A percentile compares a stretch with the other conserved stretches of the same genome.
Conservation (phyloP, 2,329 filamentous ascomycete genomes). For the Phaeosphaeriaceae sp. region DNA sequence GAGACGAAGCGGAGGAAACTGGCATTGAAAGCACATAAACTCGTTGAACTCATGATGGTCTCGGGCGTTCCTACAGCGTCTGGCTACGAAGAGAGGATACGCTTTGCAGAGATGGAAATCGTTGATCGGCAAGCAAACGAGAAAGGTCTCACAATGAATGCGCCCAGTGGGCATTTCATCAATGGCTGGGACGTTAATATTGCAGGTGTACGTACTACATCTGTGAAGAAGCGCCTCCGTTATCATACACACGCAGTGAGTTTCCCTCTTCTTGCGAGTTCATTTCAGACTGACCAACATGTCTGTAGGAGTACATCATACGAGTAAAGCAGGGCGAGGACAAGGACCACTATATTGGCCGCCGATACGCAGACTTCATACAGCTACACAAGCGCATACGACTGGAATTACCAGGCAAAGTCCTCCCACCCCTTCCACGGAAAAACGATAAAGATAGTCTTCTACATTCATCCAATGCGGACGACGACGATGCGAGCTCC, state of each 20-base stretch:
- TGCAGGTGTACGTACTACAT: slow-evolving; percentile 81
- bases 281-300: slow-evolving; percentile 4
- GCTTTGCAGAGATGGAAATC: slow-evolving; percentile 95
- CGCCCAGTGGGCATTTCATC: slow-evolving; percentile 89
- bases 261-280: slow-evolving; percentile 10
- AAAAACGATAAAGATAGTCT: slow-evolving; percentile 87
- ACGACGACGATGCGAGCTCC: slow-evolving; percentile 76
- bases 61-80: slow-evolving; percentile 94
- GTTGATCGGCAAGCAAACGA: slow-evolving; percentile 94
- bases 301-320: slow-evolving; percentile 79
- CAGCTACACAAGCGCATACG: slow-evolving; percentile 79
- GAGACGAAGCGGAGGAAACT: slow-evolving; percentile 95
- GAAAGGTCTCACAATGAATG: slow-evolving; percentile 81
- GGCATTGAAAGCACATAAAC: slow-evolving; percentile 89
- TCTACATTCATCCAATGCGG: slow-evolving; percentile 58
- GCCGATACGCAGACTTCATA: slow-evolving; percentile 87
- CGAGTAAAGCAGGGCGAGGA: slow-evolving; percentile 80
- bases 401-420: slow-evolving; percentile 86
- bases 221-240: slow-evolving; percentile 82
- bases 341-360: slow-evolving; percentile 78
- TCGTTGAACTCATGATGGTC: slow-evolving; percentile 99
- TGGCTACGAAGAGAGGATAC: slow-evolving; percentile 95
- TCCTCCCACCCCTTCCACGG: slow-evolving; percentile 82
- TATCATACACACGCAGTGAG: slow-evolving; percentile 89
- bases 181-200: slow-evolving; percentile 98